Evolutionary conservation across 2,329 filamentous ascomycete genomes (phyloP), one percentile per base, ranked within the genome.

Genomic region (Scedosporium dehoogii): DNA sequence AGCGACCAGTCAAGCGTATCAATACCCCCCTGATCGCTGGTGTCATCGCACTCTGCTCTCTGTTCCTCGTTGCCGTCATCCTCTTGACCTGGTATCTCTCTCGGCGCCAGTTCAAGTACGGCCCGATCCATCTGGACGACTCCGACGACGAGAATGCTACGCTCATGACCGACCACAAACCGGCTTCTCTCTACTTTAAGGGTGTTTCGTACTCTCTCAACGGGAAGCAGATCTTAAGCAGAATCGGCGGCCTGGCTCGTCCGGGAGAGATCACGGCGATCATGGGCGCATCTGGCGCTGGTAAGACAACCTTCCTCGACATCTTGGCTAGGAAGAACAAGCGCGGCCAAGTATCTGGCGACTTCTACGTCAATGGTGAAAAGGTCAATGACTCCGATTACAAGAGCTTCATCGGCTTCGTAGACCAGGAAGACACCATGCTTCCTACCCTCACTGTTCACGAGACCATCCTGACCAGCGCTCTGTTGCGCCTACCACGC

Each of bases 361-460:
- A 93, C 64, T 96, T 97, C 69, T 94, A 88, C 69, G 86, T 99
- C 70, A 97, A 97, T 67, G 96, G 94, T 41, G 91, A 97, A 73
- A 93, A 90, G 73, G 87, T 97, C 44, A 81, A 80, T 38, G 91
- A 97, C 72, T 74, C 84, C 33, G 91, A 97, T 65, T 99, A 94
- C 76, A 91, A 90, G 71, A 92, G 86, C 65, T 91, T 97, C 60
- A 89, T 97, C 66, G 94, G 96, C 23, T 99, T 97, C 69, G 94
- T 99, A 48, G 94, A 99, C 69, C 94, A 99, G 76, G 94, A 99
- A 71, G 94, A 99, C 71, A 96, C 93, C 4, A 93, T 99, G 87
- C 81, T 99, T 53, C 88, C 94, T 0, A 99, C 94, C 0, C 79
- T 99, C 67, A 99, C 94, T 0, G 94, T 99, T 7, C 94, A 99